Evolutionary conservation across 148 eudicot genomes (phyloP), one percentile per base, ranked within the genome.

Genomic region (Rheum nobile): DNA sequence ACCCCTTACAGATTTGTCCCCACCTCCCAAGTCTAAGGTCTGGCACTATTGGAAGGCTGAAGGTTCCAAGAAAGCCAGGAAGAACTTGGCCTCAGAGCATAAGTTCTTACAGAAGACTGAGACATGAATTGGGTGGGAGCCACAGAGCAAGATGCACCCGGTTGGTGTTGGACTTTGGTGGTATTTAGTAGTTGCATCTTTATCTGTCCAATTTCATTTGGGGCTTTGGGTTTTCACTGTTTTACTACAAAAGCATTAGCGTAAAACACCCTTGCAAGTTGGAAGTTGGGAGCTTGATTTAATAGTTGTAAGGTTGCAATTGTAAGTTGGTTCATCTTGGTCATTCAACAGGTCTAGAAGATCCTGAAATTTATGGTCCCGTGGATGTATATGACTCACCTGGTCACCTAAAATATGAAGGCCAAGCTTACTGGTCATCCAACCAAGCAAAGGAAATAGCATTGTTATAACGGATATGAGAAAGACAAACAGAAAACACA

Each of bases 31-130:
- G 76, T 80, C 90, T 21, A 84, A 83, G 74, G 83, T 85, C 19
- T 92, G 88, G 94, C 83, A 85, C 79, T 84, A 75, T 3, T 95
- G 96, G 94, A 86, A 87, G 74, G 38, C 78, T 11, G 89, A 87
- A 81, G 94, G 88, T 67, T 82, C 84, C 72, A 77, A 63, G 72
- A 85, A 82, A 75, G 83, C 85, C n/a, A 83, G 47, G 79, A 84
- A 87, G 80, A 84, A 88, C 82, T 77, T 86, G 79, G 94, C 99
- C 24, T 92, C 97, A 0, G 99, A 95, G 73, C 85, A 87, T 35
- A 92, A 75, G 75, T 22, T 86, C 57, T 76, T 84, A 24, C 83
- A 74, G 77, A 84, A 80, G 74, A 72, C 71, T 48, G 67, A 71
- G 75, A 8, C 76, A 43, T 22, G 77, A 78, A 0, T 82, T 76